A percentile compares a stretch with the other conserved stretches of the same genome.
Conservation (phyloP, 805 yeast genomes). For the Suhomyces faveliae region DNA sequence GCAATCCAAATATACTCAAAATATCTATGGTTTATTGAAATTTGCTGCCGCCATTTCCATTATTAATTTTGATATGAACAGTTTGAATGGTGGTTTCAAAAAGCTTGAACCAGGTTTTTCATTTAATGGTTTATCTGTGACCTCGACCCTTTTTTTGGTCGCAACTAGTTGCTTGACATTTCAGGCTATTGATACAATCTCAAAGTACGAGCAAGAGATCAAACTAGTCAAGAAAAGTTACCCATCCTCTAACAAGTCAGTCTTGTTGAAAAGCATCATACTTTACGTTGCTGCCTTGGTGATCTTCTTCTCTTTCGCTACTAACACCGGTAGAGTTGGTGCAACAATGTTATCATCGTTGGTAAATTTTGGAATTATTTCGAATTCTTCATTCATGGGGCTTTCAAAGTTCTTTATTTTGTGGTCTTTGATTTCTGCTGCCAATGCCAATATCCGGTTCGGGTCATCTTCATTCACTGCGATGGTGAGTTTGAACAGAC, state of each 20-base stretch:
- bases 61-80: background rate
- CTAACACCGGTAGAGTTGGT: background rate
- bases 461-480: conserved; percentile 22
- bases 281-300: background rate
- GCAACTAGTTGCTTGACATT: background rate
- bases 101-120: background rate
- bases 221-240: conserved; percentile 14
- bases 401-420: conserved; percentile 21
- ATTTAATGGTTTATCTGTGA: background rate
- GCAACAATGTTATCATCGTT: conserved; percentile 11
- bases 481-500: conserved; percentile 12
- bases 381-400: conserved; percentile 12
- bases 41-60: background rate
- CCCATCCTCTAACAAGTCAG: background rate
- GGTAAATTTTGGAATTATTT: conserved; percentile 13
- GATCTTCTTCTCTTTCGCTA: background rate
- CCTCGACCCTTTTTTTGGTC: conserved; percentile 35
- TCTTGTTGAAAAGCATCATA: background rate
- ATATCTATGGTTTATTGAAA: background rate
- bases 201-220: conserved; percentile 33
- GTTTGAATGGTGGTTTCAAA: background rate
- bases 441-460: conserved; percentile 20
- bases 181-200: background rate
- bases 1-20: background rate
- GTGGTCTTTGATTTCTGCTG: conserved; percentile 24